phyloP scores from a whole-genome alignment of 2,329 filamentous ascomycete species.

The Monosporascus sp. region DNA sequence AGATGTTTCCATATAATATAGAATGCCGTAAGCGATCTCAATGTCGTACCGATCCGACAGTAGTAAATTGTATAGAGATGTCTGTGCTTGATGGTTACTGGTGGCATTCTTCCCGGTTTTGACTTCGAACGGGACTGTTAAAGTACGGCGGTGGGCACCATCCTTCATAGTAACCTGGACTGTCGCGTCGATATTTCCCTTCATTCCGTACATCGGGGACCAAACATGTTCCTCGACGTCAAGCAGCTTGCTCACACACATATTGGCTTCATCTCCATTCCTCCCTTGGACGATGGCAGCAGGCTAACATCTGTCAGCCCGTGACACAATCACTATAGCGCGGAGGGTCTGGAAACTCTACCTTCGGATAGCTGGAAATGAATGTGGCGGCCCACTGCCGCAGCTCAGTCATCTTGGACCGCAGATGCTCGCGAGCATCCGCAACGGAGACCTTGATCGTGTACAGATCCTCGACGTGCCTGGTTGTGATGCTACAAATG shows the following conservation, averaged over 20 bases:
- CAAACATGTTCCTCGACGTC: conserved; percentile 98
- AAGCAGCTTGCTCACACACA: conserved; percentile 89
- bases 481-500: conserved; percentile 65
- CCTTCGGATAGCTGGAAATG: conserved; percentile 64
- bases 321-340: conserved; percentile 7
- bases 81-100: conserved; percentile 84
- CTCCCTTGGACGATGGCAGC: conserved; percentile 74
- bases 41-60: conserved; percentile 94
- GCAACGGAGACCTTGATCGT: conserved; percentile 71
- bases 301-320: conserved; percentile 37
- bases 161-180: conserved; percentile 82
- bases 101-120: conserved; percentile 88
- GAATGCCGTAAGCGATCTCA: conserved; percentile 79
- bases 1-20: conserved; percentile 93
- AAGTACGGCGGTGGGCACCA: conserved; percentile 55
- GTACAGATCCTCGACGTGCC: conserved; percentile 84
- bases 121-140: conserved; percentile 90
- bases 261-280: conserved; percentile 67
- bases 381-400: conserved; percentile 81
- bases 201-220: conserved; percentile 96
- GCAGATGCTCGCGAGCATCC: conserved; percentile 73
- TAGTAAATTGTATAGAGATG: conserved; percentile 86
- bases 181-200: conserved; percentile 96
- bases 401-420: conserved; percentile 76
- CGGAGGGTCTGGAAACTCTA: conserved; percentile 28